These are phyloP conservation scores for Phaeosphaeria sp. DNA, from an alignment of 2,329 filamentous ascomycete species.

Conservation along the genomic window DNA sequence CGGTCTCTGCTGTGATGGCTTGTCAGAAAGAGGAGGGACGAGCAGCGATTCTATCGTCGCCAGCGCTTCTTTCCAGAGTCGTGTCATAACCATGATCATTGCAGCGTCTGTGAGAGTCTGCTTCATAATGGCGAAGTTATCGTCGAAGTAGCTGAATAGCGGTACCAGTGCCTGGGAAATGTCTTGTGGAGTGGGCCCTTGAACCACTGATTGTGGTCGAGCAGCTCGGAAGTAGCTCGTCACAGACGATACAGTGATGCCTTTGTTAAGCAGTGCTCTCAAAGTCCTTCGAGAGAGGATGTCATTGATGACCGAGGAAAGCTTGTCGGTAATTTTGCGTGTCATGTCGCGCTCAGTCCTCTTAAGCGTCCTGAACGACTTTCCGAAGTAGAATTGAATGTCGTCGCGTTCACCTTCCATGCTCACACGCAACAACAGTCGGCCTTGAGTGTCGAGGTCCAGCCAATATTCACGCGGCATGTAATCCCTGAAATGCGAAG, in stretches of 20 bases:
- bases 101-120: slow-evolving; percentile 90
- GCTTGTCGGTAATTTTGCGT: slow-evolving; percentile 96
- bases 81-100: slow-evolving; percentile 99
- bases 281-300: slow-evolving; percentile 86
- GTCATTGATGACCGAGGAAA: slow-evolving; percentile 90
- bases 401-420: slow-evolving; percentile 99
- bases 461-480: slow-evolving; percentile 97
- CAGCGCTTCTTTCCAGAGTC: slow-evolving; percentile 96
- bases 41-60: slow-evolving; percentile 88
- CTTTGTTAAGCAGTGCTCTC: slow-evolving; percentile 74
- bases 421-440: slow-evolving; percentile 86
- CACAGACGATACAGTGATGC: slow-evolving; percentile 74
- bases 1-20: slow-evolving; percentile 83
- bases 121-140: slow-evolving; percentile 99
- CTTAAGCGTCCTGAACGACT: slow-evolving; percentile 93
- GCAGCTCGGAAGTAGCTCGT: slow-evolving; percentile 67
- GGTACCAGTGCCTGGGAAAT: slow-evolving; percentile 82
- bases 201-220: slow-evolving; percentile 56
- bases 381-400: slow-evolving; percentile 98
- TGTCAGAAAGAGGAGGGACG: slow-evolving; percentile 93
- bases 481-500: slow-evolving; percentile 95
- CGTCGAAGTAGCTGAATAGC: slow-evolving; percentile 93
- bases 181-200: slow-evolving; percentile 72
- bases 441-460: slow-evolving; percentile 92
- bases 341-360: slow-evolving; percentile 98